These are phyloP conservation scores for Trichophyton verrucosum DNA, from an alignment of 2,329 filamentous ascomycete genomes.

Conservation along the genomic window DNA sequence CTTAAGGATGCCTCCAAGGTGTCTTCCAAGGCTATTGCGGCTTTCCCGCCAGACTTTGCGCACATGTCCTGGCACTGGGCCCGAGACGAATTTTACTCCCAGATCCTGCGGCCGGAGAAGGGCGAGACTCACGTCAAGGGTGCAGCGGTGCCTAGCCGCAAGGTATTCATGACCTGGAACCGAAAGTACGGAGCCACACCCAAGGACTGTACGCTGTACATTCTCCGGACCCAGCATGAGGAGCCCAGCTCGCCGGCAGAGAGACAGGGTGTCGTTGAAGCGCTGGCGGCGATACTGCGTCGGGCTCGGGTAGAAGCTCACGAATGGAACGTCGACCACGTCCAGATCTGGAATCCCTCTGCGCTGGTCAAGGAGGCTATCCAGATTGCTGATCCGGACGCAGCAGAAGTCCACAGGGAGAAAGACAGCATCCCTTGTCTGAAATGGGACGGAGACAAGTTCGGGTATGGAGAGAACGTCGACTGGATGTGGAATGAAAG, in stretches of 20 bases:
- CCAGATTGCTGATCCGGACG: constrained; percentile 25
- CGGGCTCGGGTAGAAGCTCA: constrained; percentile 58
- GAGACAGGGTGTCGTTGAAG: constrained; percentile 39
- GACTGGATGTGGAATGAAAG: constrained; percentile 39
- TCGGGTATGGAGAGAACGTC: constrained; percentile 27
- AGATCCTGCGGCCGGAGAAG: constrained; percentile 45
- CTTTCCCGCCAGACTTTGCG: constrained; percentile 55
- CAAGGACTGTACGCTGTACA: constrained; percentile 30
- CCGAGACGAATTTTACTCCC: constrained; percentile 66
- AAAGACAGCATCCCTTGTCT: constrained; percentile 36
- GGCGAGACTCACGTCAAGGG: constrained; percentile 51
- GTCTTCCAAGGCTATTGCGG: constrained; percentile 42
- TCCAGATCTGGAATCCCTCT: constrained; percentile 76
- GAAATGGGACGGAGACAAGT: constrained; percentile 34
- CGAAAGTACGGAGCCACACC: constrained; percentile 28
- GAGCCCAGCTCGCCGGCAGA: constrained; percentile 29
- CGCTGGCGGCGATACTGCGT: constrained; percentile 51
- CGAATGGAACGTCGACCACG: constrained; percentile 55
- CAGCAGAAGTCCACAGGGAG: constrained; percentile 33
- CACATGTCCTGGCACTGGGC: constrained; percentile 65
- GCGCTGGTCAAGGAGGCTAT: constrained; percentile 38
- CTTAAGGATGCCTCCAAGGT: constrained; percentile 39
- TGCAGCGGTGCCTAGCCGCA: constrained; percentile 44
- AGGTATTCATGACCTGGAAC: constrained; percentile 32
- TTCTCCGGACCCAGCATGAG: constrained; percentile 32